Base-by-base conservation (phyloP, 2,329 filamentous ascomycete species). In the Ceratocystis albifundus region DNA sequence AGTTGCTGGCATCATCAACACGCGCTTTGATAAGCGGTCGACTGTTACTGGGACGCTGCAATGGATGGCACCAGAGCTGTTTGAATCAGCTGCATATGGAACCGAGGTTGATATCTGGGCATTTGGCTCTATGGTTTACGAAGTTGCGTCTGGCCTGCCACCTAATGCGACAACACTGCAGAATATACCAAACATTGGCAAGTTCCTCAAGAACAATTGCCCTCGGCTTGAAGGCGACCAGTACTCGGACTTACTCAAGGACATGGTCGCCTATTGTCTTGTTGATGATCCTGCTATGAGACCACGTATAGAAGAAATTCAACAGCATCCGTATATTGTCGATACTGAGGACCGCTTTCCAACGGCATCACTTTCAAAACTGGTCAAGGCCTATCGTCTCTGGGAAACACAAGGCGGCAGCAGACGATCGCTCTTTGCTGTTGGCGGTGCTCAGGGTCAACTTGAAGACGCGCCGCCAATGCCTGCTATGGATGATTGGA, bases 391-490 rank as follows among this genome's bases (percentile, higher is more conserved):
- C 5, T 90, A 86, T 74, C 84, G 82, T 70, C 74, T 83, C 12
- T 90, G 87, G 87, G 86, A 89, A 72, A 80, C 83, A 22, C 80
- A 81, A 70, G 87, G 87, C 36, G 87, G 87, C 20, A 82, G 81
- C 69, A 80, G 87, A 59, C 81, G 80, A 69, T 84, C 82, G 15
- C 74, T 84, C 0, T 84, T 85, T 68, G 77, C 77, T 10, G 72
- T 77, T 1, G 78, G 80, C 36, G 82, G 82, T 65, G 81, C 81
- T 0, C 79, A 81, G 68, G 77, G 74, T 4, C 76, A 72, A 46
- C 67, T 69, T 10, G 73, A 75, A 59, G 70, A 75, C 25, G 67
- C 44, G 70, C 72, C 41, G 70, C 65, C 44, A 74, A 71, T 74
- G 53, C 71, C 73, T 3, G 76, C 76, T 4, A 76, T 77, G 65